phyloP scores from a whole-genome alignment of 1,139 yeast species.

The Hemisphaericaspora xylofermentans region DNA sequence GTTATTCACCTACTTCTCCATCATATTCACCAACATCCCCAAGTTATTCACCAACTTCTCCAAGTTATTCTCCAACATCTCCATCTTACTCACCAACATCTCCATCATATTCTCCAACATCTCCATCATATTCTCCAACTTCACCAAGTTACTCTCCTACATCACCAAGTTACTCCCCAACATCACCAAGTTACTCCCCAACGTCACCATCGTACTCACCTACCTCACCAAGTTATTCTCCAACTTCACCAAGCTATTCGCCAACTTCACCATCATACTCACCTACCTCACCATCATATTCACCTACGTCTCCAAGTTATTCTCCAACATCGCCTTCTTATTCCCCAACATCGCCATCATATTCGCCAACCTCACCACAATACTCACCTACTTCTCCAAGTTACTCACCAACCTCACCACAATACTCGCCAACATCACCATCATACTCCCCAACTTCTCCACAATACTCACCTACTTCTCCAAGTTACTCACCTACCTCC shows the following conservation, averaged over 20 bases:
- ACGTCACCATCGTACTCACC: slow-evolving; percentile 77
- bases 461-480: slow-evolving; percentile 51
- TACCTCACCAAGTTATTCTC: slow-evolving; percentile 68
- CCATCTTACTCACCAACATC: slow-evolving; percentile 69
- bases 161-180: slow-evolving; percentile 71
- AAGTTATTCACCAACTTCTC: slow-evolving; percentile 51
- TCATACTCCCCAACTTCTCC: slow-evolving; percentile 54
- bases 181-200: slow-evolving; percentile 58
- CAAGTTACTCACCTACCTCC: slow-evolving; percentile 46
- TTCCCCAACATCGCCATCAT: slow-evolving; percentile 70
- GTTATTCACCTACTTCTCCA: slow-evolving; percentile 68
- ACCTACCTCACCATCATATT: slow-evolving; percentile 73
- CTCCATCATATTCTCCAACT: slow-evolving; percentile 70
- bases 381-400: slow-evolving; percentile 65
- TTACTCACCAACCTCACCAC: slow-evolving; percentile 63
- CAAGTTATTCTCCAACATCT: slow-evolving; percentile 49
- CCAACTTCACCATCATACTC: slow-evolving; percentile 63
- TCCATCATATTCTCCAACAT: slow-evolving; percentile 72
- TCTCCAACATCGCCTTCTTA: slow-evolving; percentile 75
- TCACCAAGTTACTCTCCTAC: slow-evolving; percentile 73
- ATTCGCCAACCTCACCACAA: slow-evolving; percentile 53
- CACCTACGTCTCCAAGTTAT: slow-evolving; percentile 70
- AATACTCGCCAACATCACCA: slow-evolving; percentile 62
- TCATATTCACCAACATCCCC: slow-evolving; percentile 64
- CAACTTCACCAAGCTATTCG: slow-evolving; percentile 48